These are phyloP conservation scores for Phialophora expanda DNA, from an alignment of 2,329 filamentous ascomycete genomes.

Conservation along the genomic window DNA sequence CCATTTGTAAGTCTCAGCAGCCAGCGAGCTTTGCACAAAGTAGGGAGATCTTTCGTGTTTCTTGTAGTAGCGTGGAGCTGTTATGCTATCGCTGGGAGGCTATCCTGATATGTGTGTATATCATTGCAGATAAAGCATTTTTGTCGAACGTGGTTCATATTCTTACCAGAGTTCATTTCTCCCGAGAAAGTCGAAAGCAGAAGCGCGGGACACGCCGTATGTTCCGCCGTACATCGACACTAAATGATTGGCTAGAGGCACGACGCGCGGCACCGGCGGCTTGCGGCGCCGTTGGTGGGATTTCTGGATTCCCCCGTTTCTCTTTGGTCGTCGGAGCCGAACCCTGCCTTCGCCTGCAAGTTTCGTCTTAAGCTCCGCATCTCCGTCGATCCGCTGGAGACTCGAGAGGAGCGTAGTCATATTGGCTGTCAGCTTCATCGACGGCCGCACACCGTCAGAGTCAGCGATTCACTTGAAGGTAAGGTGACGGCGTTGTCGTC, in stretches of 20 bases:
- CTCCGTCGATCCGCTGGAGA: neutral
- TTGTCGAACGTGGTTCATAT: neutral
- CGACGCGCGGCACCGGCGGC: neutral
- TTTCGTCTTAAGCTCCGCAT: neutral
- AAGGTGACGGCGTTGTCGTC: neutral
- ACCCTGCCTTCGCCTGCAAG: neutral
- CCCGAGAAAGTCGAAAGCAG: neutral
- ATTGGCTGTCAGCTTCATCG: neutral
- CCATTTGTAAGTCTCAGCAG: slow-evolving; percentile 17
- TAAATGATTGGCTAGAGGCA: neutral
- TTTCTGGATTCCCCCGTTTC: neutral
- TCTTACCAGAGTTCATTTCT: too few species aligned
- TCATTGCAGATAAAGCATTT: neutral
- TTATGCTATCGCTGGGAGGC: too few species aligned
- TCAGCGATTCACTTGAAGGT: neutral
- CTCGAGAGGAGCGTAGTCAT: neutral
- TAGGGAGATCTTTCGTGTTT: neutral
- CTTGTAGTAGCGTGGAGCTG: neutral
- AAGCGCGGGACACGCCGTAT: neutral
- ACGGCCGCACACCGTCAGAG: neutral
- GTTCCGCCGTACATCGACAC: neutral
- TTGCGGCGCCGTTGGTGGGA: neutral
- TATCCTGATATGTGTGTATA: neutral
- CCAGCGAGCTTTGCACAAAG: neutral
- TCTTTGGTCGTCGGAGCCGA: slow-evolving; percentile 8